Conservation (phyloP, 169 alveolate genomes). For the Cryptosporidium sp. region DNA sequence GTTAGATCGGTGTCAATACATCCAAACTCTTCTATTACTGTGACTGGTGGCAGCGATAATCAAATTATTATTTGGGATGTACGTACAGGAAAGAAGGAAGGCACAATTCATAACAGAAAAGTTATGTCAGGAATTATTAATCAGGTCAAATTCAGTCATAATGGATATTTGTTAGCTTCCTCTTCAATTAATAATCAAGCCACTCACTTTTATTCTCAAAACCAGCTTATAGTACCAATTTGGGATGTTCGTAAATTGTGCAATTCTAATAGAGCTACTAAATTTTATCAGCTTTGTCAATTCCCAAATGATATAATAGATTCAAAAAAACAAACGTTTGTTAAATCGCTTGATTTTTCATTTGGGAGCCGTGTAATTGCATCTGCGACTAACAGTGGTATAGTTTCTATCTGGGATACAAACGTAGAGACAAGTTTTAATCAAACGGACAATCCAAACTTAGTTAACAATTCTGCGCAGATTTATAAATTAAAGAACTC, state of each 20-base stretch:
- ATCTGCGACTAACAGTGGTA: conserved; percentile 38
- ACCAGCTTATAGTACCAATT: conserved; percentile 16
- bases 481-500: conserved; percentile 40
- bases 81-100: conserved; percentile 56
- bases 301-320: conserved; percentile 5
- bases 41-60: conserved; percentile 86
- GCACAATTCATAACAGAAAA: conserved; percentile 27
- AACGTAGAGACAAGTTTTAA: conserved; percentile 42
- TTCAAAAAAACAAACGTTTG: not conserved
- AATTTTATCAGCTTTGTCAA: conserved; percentile 44
- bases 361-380: conserved; percentile 60
- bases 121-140: conserved; percentile 37
- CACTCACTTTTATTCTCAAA: not conserved
- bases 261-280: conserved; percentile 7
- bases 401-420: conserved; percentile 67
- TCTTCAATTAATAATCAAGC: conserved; percentile 31
- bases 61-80: conserved; percentile 80
- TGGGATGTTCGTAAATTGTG: conserved; percentile 60
- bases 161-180: conserved; percentile 59
- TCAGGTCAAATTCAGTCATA: conserved; percentile 57
- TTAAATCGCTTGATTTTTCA: conserved; percentile 70
- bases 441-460: conserved; percentile 20
- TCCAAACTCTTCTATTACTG: conserved; percentile 85
- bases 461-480: not conserved
- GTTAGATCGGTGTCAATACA: conserved; percentile 85